These are phyloP conservation scores for Rhizopogon rudus DNA, from an alignment of 768 basidiomycete genomes.

Conservation along the genomic window DNA sequence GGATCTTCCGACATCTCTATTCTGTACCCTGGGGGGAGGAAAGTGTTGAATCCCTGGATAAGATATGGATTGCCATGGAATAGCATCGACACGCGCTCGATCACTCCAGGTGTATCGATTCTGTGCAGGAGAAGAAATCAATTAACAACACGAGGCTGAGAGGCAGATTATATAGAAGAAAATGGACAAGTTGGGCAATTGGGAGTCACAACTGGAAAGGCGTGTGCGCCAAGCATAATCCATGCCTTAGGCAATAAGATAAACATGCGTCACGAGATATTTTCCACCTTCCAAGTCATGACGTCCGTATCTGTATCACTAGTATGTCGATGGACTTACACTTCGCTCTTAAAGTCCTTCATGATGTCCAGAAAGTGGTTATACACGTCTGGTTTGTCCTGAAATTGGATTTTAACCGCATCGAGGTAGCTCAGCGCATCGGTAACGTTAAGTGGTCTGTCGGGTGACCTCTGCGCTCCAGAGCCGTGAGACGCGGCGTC, in stretches of 20 bases:
- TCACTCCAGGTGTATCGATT: constrained; percentile 97
- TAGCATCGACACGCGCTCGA: constrained; percentile 87
- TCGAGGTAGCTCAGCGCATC: constrained; percentile 93
- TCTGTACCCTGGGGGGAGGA: constrained; percentile 89
- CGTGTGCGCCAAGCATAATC: background rate
- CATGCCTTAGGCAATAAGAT: constrained; percentile 3
- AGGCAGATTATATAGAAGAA: constrained; percentile 2
- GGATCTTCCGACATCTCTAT: constrained; percentile 82
- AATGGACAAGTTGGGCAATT: background rate
- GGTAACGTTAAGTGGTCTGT: constrained; percentile 82
- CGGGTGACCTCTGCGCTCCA: constrained; percentile 30
- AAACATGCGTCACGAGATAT: background rate
- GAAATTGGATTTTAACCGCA: constrained; percentile 89
- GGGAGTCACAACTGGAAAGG: background rate
- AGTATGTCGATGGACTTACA: constrained; percentile 44
- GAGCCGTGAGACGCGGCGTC: constrained; percentile 18
- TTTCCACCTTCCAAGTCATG: background rate
- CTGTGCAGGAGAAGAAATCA: constrained; percentile 35
- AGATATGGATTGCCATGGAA: constrained; percentile 88
- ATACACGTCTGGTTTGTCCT: constrained; percentile 88
- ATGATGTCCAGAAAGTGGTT: constrained; percentile 94
- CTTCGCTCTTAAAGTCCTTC: constrained; percentile 99
- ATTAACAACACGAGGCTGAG: constrained; percentile 6
- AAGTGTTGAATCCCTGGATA: constrained; percentile 98
- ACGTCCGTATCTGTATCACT: background rate